These are phyloP conservation scores for Diplogelasinospora grovesii DNA, from an alignment of 495 filamentous ascomycete species.

Conservation along the genomic window DNA sequence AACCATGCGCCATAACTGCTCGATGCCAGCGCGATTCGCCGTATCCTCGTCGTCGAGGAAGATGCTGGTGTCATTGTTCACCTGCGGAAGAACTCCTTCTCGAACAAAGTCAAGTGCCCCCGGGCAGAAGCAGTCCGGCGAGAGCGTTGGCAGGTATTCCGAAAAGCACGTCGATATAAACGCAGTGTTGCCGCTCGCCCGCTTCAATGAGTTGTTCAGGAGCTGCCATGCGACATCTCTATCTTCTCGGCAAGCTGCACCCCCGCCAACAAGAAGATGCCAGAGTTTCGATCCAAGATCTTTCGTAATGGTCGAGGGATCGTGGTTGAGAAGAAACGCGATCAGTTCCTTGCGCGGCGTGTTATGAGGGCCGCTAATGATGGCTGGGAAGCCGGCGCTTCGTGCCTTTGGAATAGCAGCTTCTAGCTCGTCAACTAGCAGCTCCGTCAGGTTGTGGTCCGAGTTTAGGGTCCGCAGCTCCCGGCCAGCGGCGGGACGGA, in stretches of 20 bases:
- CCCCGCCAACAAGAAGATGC: conserved; percentile 58
- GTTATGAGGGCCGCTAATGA: conserved; percentile 32
- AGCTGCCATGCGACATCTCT: conserved; percentile 61
- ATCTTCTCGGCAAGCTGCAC: conserved; percentile 47
- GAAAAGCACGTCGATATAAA: conserved; percentile 62
- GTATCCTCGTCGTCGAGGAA: conserved; percentile 37
- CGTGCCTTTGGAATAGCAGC: conserved; percentile 28
- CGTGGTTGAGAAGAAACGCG: conserved; percentile 47
- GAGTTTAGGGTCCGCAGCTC: conserved; percentile 33
- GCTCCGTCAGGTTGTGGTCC: conserved; percentile 37
- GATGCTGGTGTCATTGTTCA: conserved; percentile 32
- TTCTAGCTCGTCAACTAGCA: conserved; percentile 46
- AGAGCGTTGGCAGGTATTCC: conserved; percentile 57
- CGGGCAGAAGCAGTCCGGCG: conserved; percentile 56
- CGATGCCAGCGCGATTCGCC: conserved; percentile 50
- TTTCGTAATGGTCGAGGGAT: conserved; percentile 52
- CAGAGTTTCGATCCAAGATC: conserved; percentile 59
- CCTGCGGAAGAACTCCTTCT: conserved; percentile 32
- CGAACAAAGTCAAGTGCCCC: conserved; percentile 63
- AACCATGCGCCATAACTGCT: conserved; percentile 79
- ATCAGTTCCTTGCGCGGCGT: conserved; percentile 55
- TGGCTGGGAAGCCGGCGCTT: conserved; percentile 28
- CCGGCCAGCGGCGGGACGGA: conserved; percentile 30
- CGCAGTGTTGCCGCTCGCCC: conserved; percentile 42
- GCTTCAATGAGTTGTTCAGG: conserved; percentile 46